Conservation (phyloP, 1,284 basidiomycete genomes). For the Trichosporon coremiiforme region DNA sequence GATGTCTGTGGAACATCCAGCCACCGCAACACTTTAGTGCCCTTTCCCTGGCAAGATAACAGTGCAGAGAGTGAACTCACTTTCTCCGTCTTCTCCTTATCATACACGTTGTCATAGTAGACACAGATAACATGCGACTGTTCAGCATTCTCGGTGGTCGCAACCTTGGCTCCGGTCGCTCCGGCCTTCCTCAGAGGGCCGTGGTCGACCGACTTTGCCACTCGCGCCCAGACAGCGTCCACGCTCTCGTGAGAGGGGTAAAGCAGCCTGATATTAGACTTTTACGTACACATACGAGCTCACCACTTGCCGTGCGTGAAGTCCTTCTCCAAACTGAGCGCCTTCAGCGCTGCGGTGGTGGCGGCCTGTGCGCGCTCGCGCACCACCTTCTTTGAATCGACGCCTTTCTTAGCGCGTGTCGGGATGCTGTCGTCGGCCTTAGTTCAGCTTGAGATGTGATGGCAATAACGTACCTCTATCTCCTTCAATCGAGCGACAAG, state of each 20-base stretch:
- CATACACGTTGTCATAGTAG: constrained; percentile 42
- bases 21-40: background rate
- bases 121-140: constrained; percentile 37
- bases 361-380: constrained; percentile 38
- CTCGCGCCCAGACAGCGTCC: constrained; percentile 37
- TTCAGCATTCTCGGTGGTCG: constrained; percentile 25
- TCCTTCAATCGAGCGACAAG: constrained; percentile 30
- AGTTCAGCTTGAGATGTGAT: background rate
- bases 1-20: no score
- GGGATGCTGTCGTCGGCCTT: constrained; percentile 38
- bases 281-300: constrained; percentile 13
- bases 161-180: constrained; percentile 40
- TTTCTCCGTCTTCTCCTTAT: constrained; percentile 32
- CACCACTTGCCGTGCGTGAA: constrained; percentile 46
- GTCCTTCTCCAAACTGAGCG: constrained; percentile 29
- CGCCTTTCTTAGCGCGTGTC: constrained; percentile 41
- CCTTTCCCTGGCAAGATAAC: background rate
- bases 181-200: constrained; percentile 42
- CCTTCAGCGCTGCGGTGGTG: constrained; percentile 33
- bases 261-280: constrained; percentile 30
- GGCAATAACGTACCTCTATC: constrained; percentile 31
- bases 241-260: constrained; percentile 36
- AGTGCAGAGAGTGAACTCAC: constrained; percentile 27
- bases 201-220: constrained; percentile 40
- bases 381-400: constrained; percentile 38